Evolutionary conservation across 257 asterid genomes (phyloP), one percentile per base, ranked within the genome.

Genomic region (Ajuga chamaepitys): DNA sequence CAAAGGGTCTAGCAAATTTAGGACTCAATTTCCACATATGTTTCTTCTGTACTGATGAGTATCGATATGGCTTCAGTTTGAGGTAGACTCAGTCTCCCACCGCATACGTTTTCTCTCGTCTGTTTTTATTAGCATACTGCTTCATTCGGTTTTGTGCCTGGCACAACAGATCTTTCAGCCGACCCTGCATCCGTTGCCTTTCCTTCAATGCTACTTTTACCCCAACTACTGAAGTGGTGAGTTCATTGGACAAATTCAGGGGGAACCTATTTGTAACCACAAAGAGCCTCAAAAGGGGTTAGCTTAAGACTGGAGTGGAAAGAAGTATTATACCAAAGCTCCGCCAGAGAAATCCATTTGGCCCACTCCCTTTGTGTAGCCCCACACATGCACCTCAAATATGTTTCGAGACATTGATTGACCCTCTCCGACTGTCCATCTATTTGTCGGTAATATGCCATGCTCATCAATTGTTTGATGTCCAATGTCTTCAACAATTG

Each of bases 371-470:
- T 61, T 0, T 54, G 69, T 11, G 12, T 11, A 3, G 1, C 3
- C 2, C 0, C 2, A 2, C 14, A 17, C 64, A 71, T 62, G 12
- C 61, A 63, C 1, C 71, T 5, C 0, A 62, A 6, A 11, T 63
- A 71, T 4, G 4, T 37, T 4, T 72, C 77, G 2, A 72, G 0
- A 4, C 62, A 63, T 4, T 57, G 53, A 20, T 64, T 72, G 0
- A 74, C 32, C 7, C 53, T 42, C 6, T 74, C 74, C 5, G 66
- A 12, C 4, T 74, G 47, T 0, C 66, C 52, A n/a, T 45, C 71
- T 5, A 25, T 12, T 16, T 73, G 47, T 0, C 60, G 74, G 28
- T 66, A 74, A 22, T 60, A 42, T 4, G 48, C 17, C 3, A 18
- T 42, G 17, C 4, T 4, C 6, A 11, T 13, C 18, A 42, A n/a